Conservation (phyloP, 202 grass and related monocot genomes). For the Carex arenaria region DNA sequence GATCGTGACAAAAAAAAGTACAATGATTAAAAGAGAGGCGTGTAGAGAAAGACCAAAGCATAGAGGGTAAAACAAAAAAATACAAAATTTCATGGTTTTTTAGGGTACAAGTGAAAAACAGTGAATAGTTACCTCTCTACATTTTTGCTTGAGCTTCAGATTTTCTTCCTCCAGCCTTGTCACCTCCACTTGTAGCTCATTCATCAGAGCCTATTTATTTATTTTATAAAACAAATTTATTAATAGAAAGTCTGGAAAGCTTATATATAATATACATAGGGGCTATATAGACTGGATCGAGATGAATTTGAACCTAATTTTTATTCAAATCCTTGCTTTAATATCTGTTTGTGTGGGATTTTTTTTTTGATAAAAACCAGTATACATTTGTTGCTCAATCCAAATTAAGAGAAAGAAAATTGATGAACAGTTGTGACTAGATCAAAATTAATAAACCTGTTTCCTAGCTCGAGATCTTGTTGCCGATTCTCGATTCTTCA, state of each 20-base stretch:
- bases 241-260: not conserved
- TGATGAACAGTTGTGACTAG: not conserved
- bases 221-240: too few species aligned
- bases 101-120: not conserved
- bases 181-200: slow-evolving; percentile 66
- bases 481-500: slow-evolving; percentile 80
- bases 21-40: not conserved
- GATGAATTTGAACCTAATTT: not conserved
- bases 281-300: not conserved
- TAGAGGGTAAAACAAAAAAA: not conserved
- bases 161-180: slow-evolving; percentile 62
- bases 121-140: slow-evolving; percentile 48
- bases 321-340: not conserved
- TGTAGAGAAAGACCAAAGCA: not conserved
- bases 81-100: not conserved
- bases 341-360: too few species aligned
- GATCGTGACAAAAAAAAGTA: not conserved
- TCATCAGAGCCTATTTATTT: slow-evolving; percentile 36
- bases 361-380: not conserved
- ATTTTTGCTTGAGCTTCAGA: slow-evolving; percentile 62
- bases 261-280: not conserved
- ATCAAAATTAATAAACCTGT: slow-evolving; percentile 24
- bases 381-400: not conserved
- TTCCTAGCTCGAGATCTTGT: slow-evolving; percentile 69
- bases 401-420: not conserved